These are phyloP conservation scores for Juncus effusus DNA, from an alignment of 176 grass and related monocot genomes.

Conservation along the genomic window DNA sequence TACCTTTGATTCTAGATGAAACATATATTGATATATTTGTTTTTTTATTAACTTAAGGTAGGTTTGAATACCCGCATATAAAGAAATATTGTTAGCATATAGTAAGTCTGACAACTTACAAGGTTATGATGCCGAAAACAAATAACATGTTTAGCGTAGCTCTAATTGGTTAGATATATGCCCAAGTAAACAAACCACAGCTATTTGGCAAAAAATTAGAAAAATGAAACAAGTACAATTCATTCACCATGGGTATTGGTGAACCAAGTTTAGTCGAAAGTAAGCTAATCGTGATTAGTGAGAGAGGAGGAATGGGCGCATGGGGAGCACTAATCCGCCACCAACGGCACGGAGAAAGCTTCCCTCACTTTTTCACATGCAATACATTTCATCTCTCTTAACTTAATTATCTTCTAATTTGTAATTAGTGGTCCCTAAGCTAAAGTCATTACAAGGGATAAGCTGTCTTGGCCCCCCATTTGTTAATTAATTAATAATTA, in stretches of 20 bases:
- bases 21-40: no score
- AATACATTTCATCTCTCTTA: neutral
- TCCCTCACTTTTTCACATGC: constrained; percentile 30
- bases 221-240: neutral
- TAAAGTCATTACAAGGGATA: neutral
- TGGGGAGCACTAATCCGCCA: constrained; percentile 27
- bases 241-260: neutral
- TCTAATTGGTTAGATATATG: no score
- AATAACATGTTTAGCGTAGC: no score
- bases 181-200: no score
- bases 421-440: constrained; percentile 4
- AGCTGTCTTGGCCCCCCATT: neutral
- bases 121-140: no score
- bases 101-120: no score
- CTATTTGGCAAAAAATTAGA: neutral
- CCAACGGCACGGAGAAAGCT: constrained; percentile 8
- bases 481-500: constrained; percentile 5
- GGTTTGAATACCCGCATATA: no score
- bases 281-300: no score
- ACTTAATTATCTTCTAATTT: constrained; percentile 16
- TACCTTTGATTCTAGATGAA: no score
- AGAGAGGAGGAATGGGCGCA: neutral
- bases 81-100: no score
- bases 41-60: no score
- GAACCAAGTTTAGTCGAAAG: neutral